Evolutionary conservation across 805 yeast species (phyloP).

Genomic region (Brettanomyces nanus): DNA sequence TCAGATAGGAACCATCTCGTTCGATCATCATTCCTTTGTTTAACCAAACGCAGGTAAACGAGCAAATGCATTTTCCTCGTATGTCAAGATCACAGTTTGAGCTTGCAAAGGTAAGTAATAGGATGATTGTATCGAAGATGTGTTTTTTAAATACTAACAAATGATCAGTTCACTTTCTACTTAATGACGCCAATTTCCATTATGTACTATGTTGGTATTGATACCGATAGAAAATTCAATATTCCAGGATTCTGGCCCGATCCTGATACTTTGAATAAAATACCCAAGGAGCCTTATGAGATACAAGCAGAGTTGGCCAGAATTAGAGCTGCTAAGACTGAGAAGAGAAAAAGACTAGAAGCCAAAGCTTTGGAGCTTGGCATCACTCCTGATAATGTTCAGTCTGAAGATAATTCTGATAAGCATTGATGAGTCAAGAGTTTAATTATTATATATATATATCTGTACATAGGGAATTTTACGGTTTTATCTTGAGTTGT

Average conservation of each 20-base stretch:
- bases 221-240: constrained; percentile 81
- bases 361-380: constrained; percentile 64
- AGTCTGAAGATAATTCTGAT: neutral
- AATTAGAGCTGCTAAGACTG: constrained; percentile 67
- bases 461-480: too few relatives aligned
- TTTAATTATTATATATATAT: neutral
- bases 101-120: constrained; percentile 36
- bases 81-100: constrained; percentile 45
- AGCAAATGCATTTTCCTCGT: constrained; percentile 13
- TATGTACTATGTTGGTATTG: constrained; percentile 89
- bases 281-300: constrained; percentile 90
- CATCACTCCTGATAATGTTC: constrained; percentile 40
- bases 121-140: neutral
- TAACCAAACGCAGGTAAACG: too few relatives aligned
- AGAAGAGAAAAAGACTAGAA: constrained; percentile 66
- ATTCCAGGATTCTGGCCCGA: constrained; percentile 97
- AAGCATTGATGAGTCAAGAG: neutral
- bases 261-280: constrained; percentile 81
- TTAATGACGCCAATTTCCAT: constrained; percentile 80
- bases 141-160: constrained; percentile 5
- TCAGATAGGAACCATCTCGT: too few relatives aligned
- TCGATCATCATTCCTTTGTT: too few relatives aligned
- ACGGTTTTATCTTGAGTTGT: too few relatives aligned
- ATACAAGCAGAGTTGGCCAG: constrained; percentile 87
- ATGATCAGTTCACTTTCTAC: constrained; percentile 64